These are phyloP conservation scores for Teunomyces barrocoloradensis DNA, from an alignment of 805 yeast genomes.

Conservation along the genomic window DNA sequence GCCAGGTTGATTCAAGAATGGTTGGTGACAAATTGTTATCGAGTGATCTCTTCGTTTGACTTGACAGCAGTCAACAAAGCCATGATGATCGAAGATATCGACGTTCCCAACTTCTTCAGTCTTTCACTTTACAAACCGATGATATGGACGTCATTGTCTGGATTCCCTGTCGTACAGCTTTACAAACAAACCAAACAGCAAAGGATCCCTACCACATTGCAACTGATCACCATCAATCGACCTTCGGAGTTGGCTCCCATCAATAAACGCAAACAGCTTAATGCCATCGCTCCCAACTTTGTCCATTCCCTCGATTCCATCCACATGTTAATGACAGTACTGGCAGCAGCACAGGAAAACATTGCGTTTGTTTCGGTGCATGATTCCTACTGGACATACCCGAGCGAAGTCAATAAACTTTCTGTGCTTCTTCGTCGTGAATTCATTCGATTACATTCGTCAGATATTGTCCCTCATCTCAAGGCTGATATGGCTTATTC, in stretches of 20 bases:
- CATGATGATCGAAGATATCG: neutral
- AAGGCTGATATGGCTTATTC: slow-evolving; percentile 24
- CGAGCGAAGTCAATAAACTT: slow-evolving; percentile 27
- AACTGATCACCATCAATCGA: slow-evolving; percentile 17
- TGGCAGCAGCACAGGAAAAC: slow-evolving; percentile 15
- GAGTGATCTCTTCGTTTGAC: slow-evolving; percentile 29
- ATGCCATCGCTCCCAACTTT: slow-evolving; percentile 43
- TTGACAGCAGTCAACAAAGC: slow-evolving; percentile 10
- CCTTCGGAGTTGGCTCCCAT: slow-evolving; percentile 23
- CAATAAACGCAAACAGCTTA: slow-evolving; percentile 28
- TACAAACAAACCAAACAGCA: slow-evolving; percentile 20
- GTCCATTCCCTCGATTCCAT: slow-evolving; percentile 42
- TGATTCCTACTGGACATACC: slow-evolving; percentile 45
- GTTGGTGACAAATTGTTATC: slow-evolving; percentile 28
- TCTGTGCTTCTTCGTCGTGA: slow-evolving; percentile 28
- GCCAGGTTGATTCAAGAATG: slow-evolving; percentile 36
- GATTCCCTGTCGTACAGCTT: slow-evolving; percentile 41
- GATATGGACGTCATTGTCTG: slow-evolving; percentile 42
- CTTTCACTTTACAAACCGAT: slow-evolving; percentile 28
- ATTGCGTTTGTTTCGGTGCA: slow-evolving; percentile 40
- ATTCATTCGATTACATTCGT: slow-evolving; percentile 33
- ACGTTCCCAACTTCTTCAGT: slow-evolving; percentile 16
- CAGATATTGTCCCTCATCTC: slow-evolving; percentile 23
- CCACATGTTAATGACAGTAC: slow-evolving; percentile 37
- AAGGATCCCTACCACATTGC: slow-evolving; percentile 21